phyloP scores from a whole-genome alignment of 2,329 filamentous ascomycete genomes.

The Ophiosphaerella herpotricha region DNA sequence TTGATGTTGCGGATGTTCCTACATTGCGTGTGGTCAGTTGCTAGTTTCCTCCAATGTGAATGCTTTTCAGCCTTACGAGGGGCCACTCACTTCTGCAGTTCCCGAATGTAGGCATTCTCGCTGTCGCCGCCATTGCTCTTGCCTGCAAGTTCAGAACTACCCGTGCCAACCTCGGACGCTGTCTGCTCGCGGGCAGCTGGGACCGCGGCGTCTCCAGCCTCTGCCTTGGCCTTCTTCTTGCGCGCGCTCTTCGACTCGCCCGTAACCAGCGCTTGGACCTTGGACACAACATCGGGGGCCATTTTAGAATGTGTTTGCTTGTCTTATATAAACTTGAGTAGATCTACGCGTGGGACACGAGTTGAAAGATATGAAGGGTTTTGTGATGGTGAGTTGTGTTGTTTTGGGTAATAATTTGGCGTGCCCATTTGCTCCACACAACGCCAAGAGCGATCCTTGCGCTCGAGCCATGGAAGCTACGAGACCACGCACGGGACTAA shows the following conservation, averaged over 20 bases:
- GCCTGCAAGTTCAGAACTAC: constrained; percentile 37
- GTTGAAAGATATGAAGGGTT: constrained; percentile 7
- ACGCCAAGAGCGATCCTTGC: background rate
- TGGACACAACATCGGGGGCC: constrained; percentile 63
- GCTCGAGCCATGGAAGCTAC: constrained; percentile 16
- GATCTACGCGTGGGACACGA: constrained; percentile 22
- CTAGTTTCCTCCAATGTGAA: constrained; percentile 1
- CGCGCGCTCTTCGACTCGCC: constrained; percentile 57
- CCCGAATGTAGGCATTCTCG: constrained; percentile 82
- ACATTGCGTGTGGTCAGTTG: constrained; percentile 19
- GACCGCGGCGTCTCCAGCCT: constrained; percentile 47
- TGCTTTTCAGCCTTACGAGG: constrained; percentile 3
- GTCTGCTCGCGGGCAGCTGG: constrained; percentile 47
- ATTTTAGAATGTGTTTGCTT: constrained; percentile 24
- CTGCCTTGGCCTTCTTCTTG: constrained; percentile 58
- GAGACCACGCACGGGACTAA: constrained; percentile 3
- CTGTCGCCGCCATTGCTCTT: constrained; percentile 63
- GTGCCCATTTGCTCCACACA: background rate
- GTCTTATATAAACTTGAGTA: constrained; percentile 6
- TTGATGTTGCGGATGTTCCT: constrained; percentile 89
- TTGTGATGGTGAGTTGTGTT: constrained; percentile 10
- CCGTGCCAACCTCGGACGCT: constrained; percentile 35
- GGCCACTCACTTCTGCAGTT: constrained; percentile 81
- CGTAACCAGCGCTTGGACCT: constrained; percentile 66
- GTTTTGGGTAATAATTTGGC: constrained; percentile 13